Conservation (phyloP, 306 rosid genomes). For the Cucumis melo region DNA sequence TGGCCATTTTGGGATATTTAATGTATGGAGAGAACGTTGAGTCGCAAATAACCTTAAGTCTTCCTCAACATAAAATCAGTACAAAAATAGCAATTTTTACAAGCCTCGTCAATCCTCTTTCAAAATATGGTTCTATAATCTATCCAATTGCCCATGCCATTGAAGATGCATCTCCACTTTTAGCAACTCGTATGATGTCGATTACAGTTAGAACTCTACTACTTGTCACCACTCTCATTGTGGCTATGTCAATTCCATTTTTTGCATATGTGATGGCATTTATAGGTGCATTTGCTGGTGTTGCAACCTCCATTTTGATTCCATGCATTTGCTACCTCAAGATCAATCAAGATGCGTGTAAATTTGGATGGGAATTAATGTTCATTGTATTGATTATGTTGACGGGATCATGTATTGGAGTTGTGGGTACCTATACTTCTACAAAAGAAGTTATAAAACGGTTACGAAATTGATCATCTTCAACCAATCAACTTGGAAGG, state of each 20-base stretch:
- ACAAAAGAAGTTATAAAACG: constrained; percentile 25
- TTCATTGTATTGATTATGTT: constrained; percentile 28
- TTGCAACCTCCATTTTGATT: constrained; percentile 26
- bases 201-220: constrained; percentile 38
- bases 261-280: constrained; percentile 54
- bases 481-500: no score
- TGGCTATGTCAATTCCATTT: constrained; percentile 44
- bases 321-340: constrained; percentile 61
- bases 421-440: constrained; percentile 35
- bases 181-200: neutral
- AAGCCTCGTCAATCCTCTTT: constrained; percentile 40
- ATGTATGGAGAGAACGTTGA: constrained; percentile 44
- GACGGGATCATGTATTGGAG: constrained; percentile 27
- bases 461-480: neutral
- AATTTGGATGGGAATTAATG: constrained; percentile 27
- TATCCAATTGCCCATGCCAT: constrained; percentile 44
- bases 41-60: constrained; percentile 58
- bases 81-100: constrained; percentile 43
- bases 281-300: constrained; percentile 43
- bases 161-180: constrained; percentile 23
- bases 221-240: constrained; percentile 29
- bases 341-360: constrained; percentile 27
- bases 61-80: constrained; percentile 29
- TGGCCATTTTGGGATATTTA: constrained; percentile 43
- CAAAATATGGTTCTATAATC: constrained; percentile 40